phyloP scores from a whole-genome alignment of 495 filamentous ascomycete genomes.

The Penicillium angulare region DNA sequence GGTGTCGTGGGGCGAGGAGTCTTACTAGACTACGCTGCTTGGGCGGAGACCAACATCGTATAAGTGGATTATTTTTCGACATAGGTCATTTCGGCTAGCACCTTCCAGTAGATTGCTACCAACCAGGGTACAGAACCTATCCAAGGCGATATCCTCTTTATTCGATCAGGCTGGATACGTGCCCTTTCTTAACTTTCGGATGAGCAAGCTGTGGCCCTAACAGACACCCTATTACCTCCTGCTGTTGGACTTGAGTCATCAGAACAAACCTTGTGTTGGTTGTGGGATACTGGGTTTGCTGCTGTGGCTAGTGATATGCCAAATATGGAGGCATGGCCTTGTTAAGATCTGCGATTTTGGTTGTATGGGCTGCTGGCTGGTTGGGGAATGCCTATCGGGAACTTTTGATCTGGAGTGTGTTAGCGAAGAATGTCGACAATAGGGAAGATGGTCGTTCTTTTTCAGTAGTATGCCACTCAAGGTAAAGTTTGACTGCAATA shows the following conservation, averaged over 20 bases:
- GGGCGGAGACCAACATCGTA: conserved; percentile 34
- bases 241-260: conserved; percentile 5
- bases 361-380: conserved; percentile 13
- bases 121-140: conserved; percentile 1
- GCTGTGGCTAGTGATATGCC: conserved; percentile 8
- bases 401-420: conserved; percentile 13
- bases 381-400: conserved; percentile 16
- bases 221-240: not conserved
- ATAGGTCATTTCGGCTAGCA: not conserved
- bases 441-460: conserved; percentile 13
- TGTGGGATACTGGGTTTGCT: conserved; percentile 11
- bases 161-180: conserved; percentile 7
- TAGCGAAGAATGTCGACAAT: conserved; percentile 1
- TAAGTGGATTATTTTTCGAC: conserved; percentile 2
- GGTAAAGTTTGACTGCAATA: too few relatives aligned
- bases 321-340: conserved; percentile 7
- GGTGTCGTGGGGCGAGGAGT: conserved; percentile 57
- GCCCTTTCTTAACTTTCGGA: not conserved
- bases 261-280: conserved; percentile 2
- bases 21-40: conserved; percentile 56
- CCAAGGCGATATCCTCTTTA: conserved; percentile 6
- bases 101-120: conserved; percentile 1
- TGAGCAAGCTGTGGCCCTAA: not conserved
- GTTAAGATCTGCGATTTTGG: not conserved
- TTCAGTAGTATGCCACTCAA: conserved; percentile 12